Conservation (phyloP, 129 eudicot species). For the Helichrysum umbraculigerum region DNA sequence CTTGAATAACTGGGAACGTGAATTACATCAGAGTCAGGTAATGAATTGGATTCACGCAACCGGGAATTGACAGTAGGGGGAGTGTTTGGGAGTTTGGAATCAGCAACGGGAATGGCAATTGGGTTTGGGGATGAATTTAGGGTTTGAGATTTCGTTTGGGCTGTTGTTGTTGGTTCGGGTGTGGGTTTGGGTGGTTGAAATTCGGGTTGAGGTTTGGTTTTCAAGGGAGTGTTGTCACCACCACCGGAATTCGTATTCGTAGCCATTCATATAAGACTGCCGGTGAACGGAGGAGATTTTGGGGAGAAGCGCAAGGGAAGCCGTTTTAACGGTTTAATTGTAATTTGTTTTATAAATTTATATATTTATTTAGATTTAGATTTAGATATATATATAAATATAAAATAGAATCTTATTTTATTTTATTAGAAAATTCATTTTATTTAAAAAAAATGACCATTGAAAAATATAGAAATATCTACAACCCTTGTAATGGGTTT, state of each 20-base stretch:
- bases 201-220: slow-evolving; percentile 23
- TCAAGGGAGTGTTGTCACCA: slow-evolving; percentile 18
- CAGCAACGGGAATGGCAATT: slow-evolving; percentile 27
- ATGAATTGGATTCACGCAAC: slow-evolving; percentile 24
- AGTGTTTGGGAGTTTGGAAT: slow-evolving; percentile 25
- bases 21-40: slow-evolving; percentile 50
- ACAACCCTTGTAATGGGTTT: too few relatives aligned
- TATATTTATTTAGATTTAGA: too few relatives aligned
- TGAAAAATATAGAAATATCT: too few relatives aligned
- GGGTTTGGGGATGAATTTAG: slow-evolving; percentile 38
- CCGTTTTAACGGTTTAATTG: slow-evolving; percentile 18
- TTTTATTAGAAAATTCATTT: too few relatives aligned
- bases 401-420: too few relatives aligned
- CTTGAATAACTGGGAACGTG: slow-evolving; percentile 84
- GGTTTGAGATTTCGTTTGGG: not conserved
- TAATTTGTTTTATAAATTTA: too few relatives aligned
- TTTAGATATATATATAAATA: too few relatives aligned
- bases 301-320: not conserved
- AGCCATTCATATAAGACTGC: slow-evolving; percentile 24
- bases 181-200: slow-evolving; percentile 8
- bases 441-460: too few relatives aligned
- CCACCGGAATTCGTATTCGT: slow-evolving; percentile 38
- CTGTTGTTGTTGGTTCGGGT: slow-evolving; percentile 20
- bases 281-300: slow-evolving; percentile 10
- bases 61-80: slow-evolving; percentile 29